phyloP scores from a whole-genome alignment of 176 grass and related monocot genomes.

The Microstegium vimineum region DNA sequence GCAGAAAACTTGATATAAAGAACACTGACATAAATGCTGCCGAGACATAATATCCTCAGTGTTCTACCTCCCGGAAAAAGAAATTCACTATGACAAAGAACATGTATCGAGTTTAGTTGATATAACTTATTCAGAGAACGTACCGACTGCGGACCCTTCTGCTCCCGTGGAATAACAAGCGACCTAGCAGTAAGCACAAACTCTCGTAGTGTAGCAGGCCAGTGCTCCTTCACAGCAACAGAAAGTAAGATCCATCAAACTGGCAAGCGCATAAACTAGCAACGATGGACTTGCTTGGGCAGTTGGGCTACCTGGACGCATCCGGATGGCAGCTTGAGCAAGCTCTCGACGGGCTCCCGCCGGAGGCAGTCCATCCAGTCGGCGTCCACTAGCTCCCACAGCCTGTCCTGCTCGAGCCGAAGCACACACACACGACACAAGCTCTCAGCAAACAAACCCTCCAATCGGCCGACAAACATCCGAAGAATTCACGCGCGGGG shows the following conservation, averaged over 20 bases:
- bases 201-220: conserved; percentile 44
- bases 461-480: not conserved
- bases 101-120: not conserved
- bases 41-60: not conserved
- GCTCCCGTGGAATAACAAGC: conserved; percentile 60
- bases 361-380: conserved; percentile 87
- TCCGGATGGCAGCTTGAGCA: conserved; percentile 70
- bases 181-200: conserved; percentile 57
- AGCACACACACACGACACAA: not conserved
- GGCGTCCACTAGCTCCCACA: conserved; percentile 78
- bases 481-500: not conserved
- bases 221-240: conserved; percentile 54
- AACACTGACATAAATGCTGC: not conserved
- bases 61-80: not conserved
- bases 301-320: conserved; percentile 48
- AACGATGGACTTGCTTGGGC: too few relatives aligned
- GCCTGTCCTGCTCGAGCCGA: conserved; percentile 44
- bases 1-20: not conserved
- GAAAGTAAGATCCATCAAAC: not conserved
- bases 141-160: conserved; percentile 49
- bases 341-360: conserved; percentile 50
- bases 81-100: not conserved
- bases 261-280: not conserved
- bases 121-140: conserved; percentile 19
- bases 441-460: not conserved